These are phyloP conservation scores for Curvularia lunata DNA, from an alignment of 2,329 filamentous ascomycete genomes.

Conservation along the genomic window DNA sequence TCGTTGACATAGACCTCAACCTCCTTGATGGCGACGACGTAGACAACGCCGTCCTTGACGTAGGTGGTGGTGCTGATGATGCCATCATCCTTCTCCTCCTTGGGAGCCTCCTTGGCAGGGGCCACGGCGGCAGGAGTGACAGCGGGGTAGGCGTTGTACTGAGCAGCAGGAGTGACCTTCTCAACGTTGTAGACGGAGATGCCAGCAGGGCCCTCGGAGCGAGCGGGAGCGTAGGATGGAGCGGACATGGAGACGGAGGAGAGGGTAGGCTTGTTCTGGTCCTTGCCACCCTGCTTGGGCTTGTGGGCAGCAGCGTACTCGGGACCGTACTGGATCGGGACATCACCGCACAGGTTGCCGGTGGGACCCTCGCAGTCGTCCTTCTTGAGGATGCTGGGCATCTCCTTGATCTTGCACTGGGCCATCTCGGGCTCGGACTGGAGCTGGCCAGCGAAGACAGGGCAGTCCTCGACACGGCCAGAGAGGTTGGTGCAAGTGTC, in stretches of 20 bases:
- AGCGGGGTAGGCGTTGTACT: constrained; percentile 9
- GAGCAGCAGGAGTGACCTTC: constrained; percentile 20
- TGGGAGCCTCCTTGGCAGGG: constrained; percentile 1
- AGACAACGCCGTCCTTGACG: constrained; percentile 52
- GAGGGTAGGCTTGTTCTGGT: constrained; percentile 28
- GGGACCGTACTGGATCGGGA: constrained; percentile 57
- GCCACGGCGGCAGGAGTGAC: constrained; percentile 31
- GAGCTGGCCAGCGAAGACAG: constrained; percentile 66
- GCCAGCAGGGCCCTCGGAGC: constrained; percentile 39
- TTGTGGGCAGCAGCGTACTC: constrained; percentile 47
- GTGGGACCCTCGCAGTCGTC: constrained; percentile 68
- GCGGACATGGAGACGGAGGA: constrained; percentile 39
- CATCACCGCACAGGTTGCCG: constrained; percentile 69
- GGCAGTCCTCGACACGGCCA: constrained; percentile 75
- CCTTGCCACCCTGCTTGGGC: constrained; percentile 23
- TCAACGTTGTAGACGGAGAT: constrained; percentile 41
- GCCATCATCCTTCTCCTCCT: constrained; percentile 8
- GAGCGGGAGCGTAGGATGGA: constrained; percentile 44
- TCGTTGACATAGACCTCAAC: constrained; percentile 52
- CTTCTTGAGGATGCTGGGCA: constrained; percentile 60
- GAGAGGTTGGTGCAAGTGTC: constrained; percentile 74
- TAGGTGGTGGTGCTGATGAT: constrained; percentile 51
- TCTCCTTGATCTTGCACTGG: constrained; percentile 66
- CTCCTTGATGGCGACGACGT: constrained; percentile 55
- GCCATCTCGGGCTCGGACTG: constrained; percentile 62